Conservation (phyloP, 2,329 filamentous ascomycete species). For the Paraphaeosphaeria sporulosa region DNA sequence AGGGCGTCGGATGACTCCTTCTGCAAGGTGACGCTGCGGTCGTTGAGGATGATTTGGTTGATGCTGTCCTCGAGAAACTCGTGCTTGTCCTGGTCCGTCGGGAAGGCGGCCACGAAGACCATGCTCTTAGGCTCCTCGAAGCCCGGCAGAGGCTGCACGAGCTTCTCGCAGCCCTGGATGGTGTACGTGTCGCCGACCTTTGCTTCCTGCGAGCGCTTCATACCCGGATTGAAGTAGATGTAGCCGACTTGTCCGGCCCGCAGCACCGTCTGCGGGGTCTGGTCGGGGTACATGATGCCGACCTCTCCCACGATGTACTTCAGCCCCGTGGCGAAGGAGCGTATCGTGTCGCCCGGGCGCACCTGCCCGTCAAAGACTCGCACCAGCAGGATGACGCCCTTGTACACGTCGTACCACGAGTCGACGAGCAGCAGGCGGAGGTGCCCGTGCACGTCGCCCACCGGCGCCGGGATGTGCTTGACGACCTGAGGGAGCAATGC, state of each 20-base stretch:
- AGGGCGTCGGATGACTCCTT: conserved; percentile 95
- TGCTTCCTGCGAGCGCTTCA: conserved; percentile 95
- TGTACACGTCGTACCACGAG: conserved; percentile 97
- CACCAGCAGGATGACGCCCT: conserved; percentile 90
- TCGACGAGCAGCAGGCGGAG: conserved; percentile 89
- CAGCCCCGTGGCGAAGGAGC: conserved; percentile 85
- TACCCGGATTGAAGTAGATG: conserved; percentile 95
- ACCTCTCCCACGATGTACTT: conserved; percentile 96
- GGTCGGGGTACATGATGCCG: conserved; percentile 92
- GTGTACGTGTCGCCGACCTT: conserved; percentile 97
- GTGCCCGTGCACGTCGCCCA: conserved; percentile 75
- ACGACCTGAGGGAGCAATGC: conserved; percentile 86
- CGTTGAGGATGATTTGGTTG: conserved; percentile 90
- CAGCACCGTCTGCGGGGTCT: conserved; percentile 79
- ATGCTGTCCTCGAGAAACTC: conserved; percentile 91
- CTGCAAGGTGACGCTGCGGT: conserved; percentile 89
- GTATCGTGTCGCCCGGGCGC: conserved; percentile 81
- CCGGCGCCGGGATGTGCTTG: conserved; percentile 80
- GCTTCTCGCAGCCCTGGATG: conserved; percentile 75
- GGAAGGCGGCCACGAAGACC: conserved; percentile 98
- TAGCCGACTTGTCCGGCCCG: conserved; percentile 96
- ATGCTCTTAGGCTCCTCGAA: conserved; percentile 98
- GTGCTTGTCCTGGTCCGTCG: conserved; percentile 89
- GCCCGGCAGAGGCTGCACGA: conserved; percentile 82
- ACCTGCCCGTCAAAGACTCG: conserved; percentile 89